Percentiles rank a stretch among this genome's conserved stretches.
Evolutionary conservation across 2,329 filamentous ascomycete genomes (phyloP).

Genomic region (Purpureocillium lavendulum): DNA sequence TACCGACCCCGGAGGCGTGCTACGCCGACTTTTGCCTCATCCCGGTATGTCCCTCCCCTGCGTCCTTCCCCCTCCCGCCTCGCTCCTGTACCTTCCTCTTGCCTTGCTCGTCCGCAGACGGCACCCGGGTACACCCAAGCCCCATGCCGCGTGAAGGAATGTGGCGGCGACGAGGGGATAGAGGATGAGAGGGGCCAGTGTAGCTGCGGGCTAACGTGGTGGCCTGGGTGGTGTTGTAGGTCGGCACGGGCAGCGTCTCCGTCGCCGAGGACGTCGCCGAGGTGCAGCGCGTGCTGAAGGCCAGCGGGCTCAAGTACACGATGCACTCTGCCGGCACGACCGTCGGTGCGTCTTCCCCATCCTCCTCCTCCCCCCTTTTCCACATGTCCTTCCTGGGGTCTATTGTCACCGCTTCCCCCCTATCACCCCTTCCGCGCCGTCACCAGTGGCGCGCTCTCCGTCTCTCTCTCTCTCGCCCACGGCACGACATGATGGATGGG

Average conservation of each 20-base stretch:
- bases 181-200: too few species aligned
- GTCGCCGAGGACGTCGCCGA: conserved; percentile 79
- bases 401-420: too few species aligned
- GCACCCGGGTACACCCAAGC: too few species aligned
- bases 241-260: conserved; percentile 71
- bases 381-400: too few species aligned
- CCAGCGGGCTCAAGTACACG: conserved; percentile 70
- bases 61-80: neutral
- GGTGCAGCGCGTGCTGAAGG: conserved; percentile 77
- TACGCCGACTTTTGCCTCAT: conserved; percentile 90
- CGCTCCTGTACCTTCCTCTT: neutral
- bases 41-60: conserved; percentile 44
- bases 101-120: too few species aligned
- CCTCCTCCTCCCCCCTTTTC: neutral
- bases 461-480: too few species aligned
- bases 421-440: too few species aligned
- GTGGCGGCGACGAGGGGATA: too few species aligned
- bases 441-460: too few species aligned
- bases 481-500: too few species aligned
- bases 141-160: too few species aligned
- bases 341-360: conserved; percentile 53
- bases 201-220: too few species aligned
- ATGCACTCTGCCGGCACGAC: conserved; percentile 96
- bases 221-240: conserved; percentile 43
- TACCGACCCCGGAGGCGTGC: conserved; percentile 64